Evolutionary conservation across 176 grass and related monocot species (phyloP), one percentile per base, ranked within the genome.

Genomic region (Carex myosuroides): DNA sequence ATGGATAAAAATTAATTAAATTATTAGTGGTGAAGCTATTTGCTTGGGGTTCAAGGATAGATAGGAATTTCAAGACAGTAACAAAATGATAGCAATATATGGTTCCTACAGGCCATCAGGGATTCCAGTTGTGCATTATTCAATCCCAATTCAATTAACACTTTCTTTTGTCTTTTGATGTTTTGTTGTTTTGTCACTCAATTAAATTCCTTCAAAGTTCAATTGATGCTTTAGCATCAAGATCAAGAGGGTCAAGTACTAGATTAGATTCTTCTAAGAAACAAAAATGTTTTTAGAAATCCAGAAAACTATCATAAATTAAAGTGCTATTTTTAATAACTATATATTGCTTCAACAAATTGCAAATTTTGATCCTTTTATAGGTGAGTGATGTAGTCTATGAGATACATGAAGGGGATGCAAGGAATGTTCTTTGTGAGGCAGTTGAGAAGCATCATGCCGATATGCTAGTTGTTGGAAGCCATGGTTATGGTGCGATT

Each of bases 401-500:
- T 18, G 89, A 91, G 79, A 86, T 91, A 11, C 17, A 84, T 32
- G 92, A 98, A 76, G 95, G 95, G 35, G 95, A 98, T 60, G 84
- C 95, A 0, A 82, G 91, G 74, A 91, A 85, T 81, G 88, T 93
- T 32, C 87, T 98, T 35, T 98, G 95, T 13, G 92, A 98, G n/a
- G 86, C 91, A 26, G 89, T 95, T 16, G 92, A 98, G 35, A 91
- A 83, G 79, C 85, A 95, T 84, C 85, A 88, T 24, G 92, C 95
- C 0, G 92, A 98, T 59, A 81, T 93, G 88, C 42, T 98, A 68
- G 92, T 89, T 52, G 91, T 98, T 56, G 92, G 95, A 82, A 98
- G 93, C 70, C 92, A 98, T 71, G 91, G 92, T 53, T 95, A 98
- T 33, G 95, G 92, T 48, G 91, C 89, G 39, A 98, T 98, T 57